phyloP scores from a whole-genome alignment of 306 rosid species.

The Alnus rubra region DNA sequence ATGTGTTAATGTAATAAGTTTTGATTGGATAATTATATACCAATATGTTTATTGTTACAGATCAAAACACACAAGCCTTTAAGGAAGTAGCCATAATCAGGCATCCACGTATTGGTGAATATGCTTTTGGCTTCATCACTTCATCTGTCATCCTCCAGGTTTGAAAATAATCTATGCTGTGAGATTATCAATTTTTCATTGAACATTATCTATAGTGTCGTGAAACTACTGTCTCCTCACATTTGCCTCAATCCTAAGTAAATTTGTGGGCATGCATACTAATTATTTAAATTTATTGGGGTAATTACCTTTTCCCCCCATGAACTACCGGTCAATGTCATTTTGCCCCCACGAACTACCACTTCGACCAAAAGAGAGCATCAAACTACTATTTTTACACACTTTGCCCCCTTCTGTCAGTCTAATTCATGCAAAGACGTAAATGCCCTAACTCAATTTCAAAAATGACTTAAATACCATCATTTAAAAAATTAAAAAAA shows the following conservation, averaged over 20 bases:
- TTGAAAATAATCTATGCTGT: constrained; percentile 15
- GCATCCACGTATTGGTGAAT: constrained; percentile 95
- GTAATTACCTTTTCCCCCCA: no score
- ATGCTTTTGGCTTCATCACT: constrained; percentile 90
- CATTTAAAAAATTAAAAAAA: no score
- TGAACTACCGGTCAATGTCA: no score
- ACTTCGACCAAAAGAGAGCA: no score
- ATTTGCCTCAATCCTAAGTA: background rate
- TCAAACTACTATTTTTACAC: no score
- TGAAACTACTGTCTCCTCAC: background rate
- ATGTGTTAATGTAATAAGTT: constrained; percentile 4
- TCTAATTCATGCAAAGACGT: no score
- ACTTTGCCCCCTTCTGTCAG: no score
- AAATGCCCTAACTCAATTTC: no score
- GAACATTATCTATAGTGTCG: background rate
- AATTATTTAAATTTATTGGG: background rate
- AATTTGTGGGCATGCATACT: background rate
- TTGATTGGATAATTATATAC: constrained; percentile 20
- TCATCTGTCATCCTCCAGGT: constrained; percentile 87
- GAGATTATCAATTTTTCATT: constrained; percentile 12
- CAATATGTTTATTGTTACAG: constrained; percentile 35
- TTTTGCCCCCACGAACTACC: no score
- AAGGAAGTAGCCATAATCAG: constrained; percentile 94
- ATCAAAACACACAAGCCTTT: constrained; percentile 89
- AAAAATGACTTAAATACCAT: no score